Evolutionary conservation across 1,139 yeast species (phyloP), one percentile per base, ranked within the genome.

Genomic region (Yamadazyma sp.): DNA sequence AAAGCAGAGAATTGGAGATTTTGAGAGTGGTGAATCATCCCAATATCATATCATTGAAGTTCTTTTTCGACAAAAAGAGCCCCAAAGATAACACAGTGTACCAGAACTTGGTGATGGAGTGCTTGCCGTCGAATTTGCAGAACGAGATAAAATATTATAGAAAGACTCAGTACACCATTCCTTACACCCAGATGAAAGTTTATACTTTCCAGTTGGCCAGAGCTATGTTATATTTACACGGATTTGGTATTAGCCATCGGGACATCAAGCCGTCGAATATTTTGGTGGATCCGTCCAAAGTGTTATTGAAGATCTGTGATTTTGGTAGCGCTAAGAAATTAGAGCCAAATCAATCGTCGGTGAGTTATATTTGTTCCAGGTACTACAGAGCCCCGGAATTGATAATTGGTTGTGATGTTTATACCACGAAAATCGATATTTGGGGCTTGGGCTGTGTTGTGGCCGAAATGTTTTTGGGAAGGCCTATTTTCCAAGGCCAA

Each of bases 251-350:
- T 39, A 80, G 89, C 41, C 95, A 85, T 60, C 73, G 95, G 59
- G 98, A 92, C 64, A 92, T 92, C 53, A 50, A 92, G 61, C 98
- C 98, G 3, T 97, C 94, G 57, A 92, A 92, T 63, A 73, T 92
- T 44, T 72, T 92, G 54, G 85, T 92, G 46, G 92, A 92, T 61
- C 96, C 97, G 18, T 75, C 78, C 34, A 75, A 83, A 8, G 95
- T 95, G 11, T 78, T 85, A 41, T 75, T 94, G 50, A 92, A 92
- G 64, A 77, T 92, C 36, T 92, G 98, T 64, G 98, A 92, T 65
- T 92, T 92, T 62, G 98, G 98, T n/a, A 82, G 94, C n/a, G 98
- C 98, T 22, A 92, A 92, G 62, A 84, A 86, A 41, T 74, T 92
- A 44, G 86, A 85, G 35, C 94, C 96, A 6, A 74, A 77, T 12